phyloP scores from a whole-genome alignment of 176 grass and related monocot species.

The Oryza officinalis region DNA sequence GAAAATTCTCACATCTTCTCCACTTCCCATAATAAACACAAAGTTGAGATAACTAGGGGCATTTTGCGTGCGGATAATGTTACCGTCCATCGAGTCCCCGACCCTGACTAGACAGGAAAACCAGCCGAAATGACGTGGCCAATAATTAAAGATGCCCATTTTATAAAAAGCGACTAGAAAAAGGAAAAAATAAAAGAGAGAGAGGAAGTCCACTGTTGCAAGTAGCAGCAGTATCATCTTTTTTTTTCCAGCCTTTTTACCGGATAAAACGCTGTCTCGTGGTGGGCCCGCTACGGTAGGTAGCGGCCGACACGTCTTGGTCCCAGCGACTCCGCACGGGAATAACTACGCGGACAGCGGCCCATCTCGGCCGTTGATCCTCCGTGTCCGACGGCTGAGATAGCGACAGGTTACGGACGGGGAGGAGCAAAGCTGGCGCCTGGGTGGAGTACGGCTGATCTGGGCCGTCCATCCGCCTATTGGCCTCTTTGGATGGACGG shows the following conservation, averaged over 20 bases:
- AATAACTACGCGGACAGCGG: neutral
- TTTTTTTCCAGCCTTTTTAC: neutral
- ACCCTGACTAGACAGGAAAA: neutral
- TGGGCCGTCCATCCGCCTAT: neutral
- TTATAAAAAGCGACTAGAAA: neutral
- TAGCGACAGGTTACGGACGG: neutral
- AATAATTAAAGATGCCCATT: neutral
- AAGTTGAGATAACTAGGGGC: neutral
- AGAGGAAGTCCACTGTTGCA: neutral
- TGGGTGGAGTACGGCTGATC: neutral
- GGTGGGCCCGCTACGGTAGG: constrained; percentile 22
- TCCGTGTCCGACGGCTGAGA: neutral
- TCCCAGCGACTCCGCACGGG: neutral
- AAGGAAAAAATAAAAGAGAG: neutral
- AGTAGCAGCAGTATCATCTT: neutral
- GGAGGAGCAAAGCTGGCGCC: neutral
- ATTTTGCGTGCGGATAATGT: neutral
- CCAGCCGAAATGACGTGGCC: constrained; percentile 13
- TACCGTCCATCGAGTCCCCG: neutral
- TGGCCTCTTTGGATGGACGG: neutral
- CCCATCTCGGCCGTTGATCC: neutral
- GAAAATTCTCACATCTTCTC: neutral
- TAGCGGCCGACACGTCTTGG: constrained; percentile 26
- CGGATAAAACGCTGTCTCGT: constrained; percentile 17
- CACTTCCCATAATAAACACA: neutral